A percentile compares a stretch with the other conserved stretches of the same genome.
These are phyloP conservation scores for Kuraishia borneana DNA, from an alignment of 805 yeast species.

Conservation along the genomic window DNA sequence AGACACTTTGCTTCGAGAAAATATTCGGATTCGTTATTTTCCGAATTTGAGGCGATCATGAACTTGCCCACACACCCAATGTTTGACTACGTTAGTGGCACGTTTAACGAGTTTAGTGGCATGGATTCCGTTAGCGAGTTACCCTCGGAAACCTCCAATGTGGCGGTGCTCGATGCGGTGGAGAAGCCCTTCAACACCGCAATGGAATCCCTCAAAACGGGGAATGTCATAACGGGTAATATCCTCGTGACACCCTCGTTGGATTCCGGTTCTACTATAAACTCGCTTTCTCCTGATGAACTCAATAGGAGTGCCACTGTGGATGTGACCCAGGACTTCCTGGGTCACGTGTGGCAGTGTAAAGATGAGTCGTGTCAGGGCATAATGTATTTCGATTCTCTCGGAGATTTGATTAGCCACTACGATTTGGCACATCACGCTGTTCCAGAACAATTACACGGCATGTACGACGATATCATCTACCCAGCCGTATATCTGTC, in stretches of 20 bases:
- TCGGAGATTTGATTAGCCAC: not conserved
- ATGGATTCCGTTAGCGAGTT: too few relatives aligned
- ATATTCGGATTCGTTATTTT: not conserved
- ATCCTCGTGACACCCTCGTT: too few relatives aligned
- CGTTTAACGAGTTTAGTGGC: not conserved
- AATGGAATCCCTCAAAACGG: not conserved
- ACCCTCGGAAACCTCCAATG: not conserved
- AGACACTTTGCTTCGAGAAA: not conserved
- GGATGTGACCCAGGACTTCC: not conserved
- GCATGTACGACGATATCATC: not conserved
- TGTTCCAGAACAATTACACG: not conserved
- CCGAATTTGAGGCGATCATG: conserved; percentile 1
- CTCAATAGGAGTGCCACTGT: not conserved
- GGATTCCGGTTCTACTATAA: not conserved
- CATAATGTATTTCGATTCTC: not conserved
- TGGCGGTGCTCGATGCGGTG: not conserved
- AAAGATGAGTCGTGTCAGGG: not conserved
- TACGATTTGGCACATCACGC: not conserved
- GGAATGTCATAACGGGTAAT: too few relatives aligned
- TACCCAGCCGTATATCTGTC: not conserved
- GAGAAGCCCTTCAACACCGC: not conserved
- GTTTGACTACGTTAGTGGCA: not conserved
- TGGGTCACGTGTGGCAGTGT: not conserved
- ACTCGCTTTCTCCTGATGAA: not conserved
- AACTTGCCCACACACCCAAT: not conserved